A percentile compares a stretch with the other conserved stretches of the same genome.
These are phyloP conservation scores for Zizania palustris DNA, from an alignment of 202 grass and related monocot genomes.

Conservation along the genomic window DNA sequence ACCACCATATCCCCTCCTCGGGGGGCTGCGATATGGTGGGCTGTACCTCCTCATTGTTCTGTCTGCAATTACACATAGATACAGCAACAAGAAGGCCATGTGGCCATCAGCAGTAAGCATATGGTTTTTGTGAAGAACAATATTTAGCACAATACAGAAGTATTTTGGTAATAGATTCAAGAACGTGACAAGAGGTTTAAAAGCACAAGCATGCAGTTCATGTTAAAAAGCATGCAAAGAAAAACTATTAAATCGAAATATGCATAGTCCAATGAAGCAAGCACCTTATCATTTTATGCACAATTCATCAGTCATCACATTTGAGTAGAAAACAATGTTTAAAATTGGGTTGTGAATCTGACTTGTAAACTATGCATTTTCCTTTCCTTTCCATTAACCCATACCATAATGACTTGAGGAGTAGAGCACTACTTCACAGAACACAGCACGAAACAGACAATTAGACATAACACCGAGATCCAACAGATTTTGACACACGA, in stretches of 20 bases:
- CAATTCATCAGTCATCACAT: background rate
- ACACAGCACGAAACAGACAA: background rate
- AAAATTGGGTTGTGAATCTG: background rate
- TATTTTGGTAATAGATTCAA: constrained; percentile 9
- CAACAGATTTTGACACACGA: background rate
- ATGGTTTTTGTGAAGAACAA: background rate
- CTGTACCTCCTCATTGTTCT: constrained; percentile 82
- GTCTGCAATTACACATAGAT: constrained; percentile 2
- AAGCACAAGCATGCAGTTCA: background rate
- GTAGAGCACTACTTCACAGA: background rate
- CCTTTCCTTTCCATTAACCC: background rate
- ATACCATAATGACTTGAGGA: background rate
- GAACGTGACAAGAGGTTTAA: background rate
- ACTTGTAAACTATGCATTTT: background rate
- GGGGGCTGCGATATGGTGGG: constrained; percentile 65
- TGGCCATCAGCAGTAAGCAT: background rate
- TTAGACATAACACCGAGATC: background rate
- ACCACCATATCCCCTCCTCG: constrained; percentile 72
- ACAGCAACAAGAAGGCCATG: background rate
- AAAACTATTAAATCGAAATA: background rate
- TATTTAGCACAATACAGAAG: background rate
- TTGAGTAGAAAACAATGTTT: background rate
- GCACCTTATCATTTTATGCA: background rate
- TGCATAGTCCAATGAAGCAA: background rate
- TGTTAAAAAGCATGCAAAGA: background rate